Conservation (phyloP, 352 stramenopile genomes). For the Globisporangium paroecandrum region DNA sequence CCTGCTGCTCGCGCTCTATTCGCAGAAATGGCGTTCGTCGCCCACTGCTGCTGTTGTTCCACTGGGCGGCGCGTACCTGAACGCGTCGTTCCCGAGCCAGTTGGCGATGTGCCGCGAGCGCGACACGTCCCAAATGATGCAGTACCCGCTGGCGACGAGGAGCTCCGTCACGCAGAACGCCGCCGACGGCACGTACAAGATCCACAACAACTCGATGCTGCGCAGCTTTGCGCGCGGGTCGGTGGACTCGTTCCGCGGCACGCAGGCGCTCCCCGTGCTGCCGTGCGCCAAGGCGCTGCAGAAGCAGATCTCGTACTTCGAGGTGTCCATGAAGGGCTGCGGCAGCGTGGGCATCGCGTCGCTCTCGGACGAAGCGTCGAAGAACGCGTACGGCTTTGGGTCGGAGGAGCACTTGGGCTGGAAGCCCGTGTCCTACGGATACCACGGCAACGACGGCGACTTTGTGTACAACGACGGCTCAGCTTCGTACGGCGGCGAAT, state of each 20-base stretch:
- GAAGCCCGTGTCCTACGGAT: slow-evolving; percentile 78
- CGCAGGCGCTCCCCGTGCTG: slow-evolving; percentile 42
- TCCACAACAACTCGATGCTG: slow-evolving; percentile 85
- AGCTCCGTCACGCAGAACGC: slow-evolving; percentile 31
- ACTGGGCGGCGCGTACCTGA: slow-evolving; percentile 33
- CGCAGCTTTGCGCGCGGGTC: slow-evolving; percentile 63
- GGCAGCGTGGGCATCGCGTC: slow-evolving; percentile 77
- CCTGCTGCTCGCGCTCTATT: slow-evolving; percentile 58
- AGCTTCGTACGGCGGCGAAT: slow-evolving; percentile 64
- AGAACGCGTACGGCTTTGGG: slow-evolving; percentile 73
- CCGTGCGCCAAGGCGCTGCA: slow-evolving; percentile 55
- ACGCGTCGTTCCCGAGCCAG: slow-evolving; percentile 39
- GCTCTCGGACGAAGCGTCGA: slow-evolving; percentile 47
- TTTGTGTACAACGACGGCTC: slow-evolving; percentile 81
- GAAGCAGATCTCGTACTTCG: slow-evolving; percentile 67
- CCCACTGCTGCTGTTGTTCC: slow-evolving; percentile 6
- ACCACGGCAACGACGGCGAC: slow-evolving; percentile 84
- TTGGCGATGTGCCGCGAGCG: slow-evolving; percentile 43
- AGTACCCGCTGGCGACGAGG: slow-evolving; percentile 60
- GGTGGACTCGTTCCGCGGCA: slow-evolving; percentile 70
- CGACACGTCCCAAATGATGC: slow-evolving; percentile 11
- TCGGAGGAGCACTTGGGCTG: slow-evolving; percentile 81
- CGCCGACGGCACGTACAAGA: slow-evolving; percentile 36
- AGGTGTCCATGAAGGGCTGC: slow-evolving; percentile 68
- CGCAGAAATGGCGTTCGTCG: slow-evolving; percentile 45